These are phyloP conservation scores for Lactarius trivialis DNA, from an alignment of 768 basidiomycete species.

Conservation along the genomic window DNA sequence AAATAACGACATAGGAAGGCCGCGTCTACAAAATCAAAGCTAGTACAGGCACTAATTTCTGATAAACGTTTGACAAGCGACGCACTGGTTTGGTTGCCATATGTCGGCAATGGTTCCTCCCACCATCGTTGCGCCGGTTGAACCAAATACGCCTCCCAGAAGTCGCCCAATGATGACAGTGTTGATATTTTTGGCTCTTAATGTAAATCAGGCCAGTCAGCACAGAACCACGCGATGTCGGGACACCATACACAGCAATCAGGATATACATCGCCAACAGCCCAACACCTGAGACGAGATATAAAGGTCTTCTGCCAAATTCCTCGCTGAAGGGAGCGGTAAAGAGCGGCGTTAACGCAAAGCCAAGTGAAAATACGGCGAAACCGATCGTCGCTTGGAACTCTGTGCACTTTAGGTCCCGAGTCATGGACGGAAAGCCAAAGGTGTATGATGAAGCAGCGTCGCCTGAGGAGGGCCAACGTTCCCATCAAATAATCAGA, in stretches of 20 bases:
- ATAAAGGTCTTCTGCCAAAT: conserved; percentile 58
- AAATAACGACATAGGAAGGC: conserved; percentile 73
- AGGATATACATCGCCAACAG: conserved; percentile 48
- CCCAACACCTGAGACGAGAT: conserved; percentile 43
- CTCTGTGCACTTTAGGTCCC: conserved; percentile 31
- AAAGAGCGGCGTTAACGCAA: conserved; percentile 55
- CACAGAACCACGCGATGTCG: background rate
- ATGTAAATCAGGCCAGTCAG: background rate
- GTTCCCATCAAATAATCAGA: background rate
- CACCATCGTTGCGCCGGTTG: conserved; percentile 66
- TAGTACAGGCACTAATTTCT: background rate
- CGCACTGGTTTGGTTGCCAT: conserved; percentile 55
- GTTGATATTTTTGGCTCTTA: conserved; percentile 42
- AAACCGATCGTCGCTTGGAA: conserved; percentile 32
- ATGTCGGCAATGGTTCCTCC: conserved; percentile 71
- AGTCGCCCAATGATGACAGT: conserved; percentile 64
- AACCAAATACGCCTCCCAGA: conserved; percentile 58
- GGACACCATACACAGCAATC: conserved; percentile 34
- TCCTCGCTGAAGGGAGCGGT: conserved; percentile 70
- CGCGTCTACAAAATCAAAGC: conserved; percentile 44
- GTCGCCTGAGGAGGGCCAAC: conserved; percentile 35
- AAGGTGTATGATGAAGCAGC: conserved; percentile 46
- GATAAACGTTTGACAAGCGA: background rate
- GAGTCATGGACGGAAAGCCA: conserved; percentile 52
- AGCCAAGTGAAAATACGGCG: conserved; percentile 52